Conservation (phyloP, 2,329 filamentous ascomycete genomes). For the Kalaharituber pfeilii region DNA sequence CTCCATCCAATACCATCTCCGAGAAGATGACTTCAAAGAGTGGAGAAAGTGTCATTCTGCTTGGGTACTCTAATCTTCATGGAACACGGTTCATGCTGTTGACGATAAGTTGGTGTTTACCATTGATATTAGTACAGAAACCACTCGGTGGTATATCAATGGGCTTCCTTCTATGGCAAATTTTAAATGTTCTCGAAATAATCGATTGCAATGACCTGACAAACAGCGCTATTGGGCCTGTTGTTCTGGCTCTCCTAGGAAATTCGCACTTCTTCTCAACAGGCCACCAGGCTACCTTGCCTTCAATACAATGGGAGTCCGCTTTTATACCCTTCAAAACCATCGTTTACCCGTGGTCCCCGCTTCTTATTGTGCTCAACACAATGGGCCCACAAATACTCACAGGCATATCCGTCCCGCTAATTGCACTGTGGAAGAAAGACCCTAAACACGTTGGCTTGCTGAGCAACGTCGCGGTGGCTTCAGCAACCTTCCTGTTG, state of each 20-base stretch:
- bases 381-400: slow-evolving; percentile 80
- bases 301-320: slow-evolving; percentile 86
- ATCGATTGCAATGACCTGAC: slow-evolving; percentile 44
- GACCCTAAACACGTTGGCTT: slow-evolving; percentile 44
- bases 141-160: slow-evolving; percentile 84
- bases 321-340: slow-evolving; percentile 77
- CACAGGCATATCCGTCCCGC: slow-evolving; percentile 59
- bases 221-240: slow-evolving; percentile 58
- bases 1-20: slow-evolving; percentile 30
- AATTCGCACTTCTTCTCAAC: slow-evolving; percentile 97
- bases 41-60: slow-evolving; percentile 46
- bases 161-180: slow-evolving; percentile 69
- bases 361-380: slow-evolving; percentile 65
- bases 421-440: slow-evolving; percentile 77
- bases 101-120: slow-evolving; percentile 58
- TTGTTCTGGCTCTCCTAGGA: slow-evolving; percentile 72
- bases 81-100: slow-evolving; percentile 79
- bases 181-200: slow-evolving; percentile 57
- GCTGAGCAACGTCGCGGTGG: slow-evolving; percentile 52
- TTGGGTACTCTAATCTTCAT: slow-evolving; percentile 86
- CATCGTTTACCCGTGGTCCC: slow-evolving; percentile 78
- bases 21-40: slow-evolving; percentile 27
- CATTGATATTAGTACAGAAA: slow-evolving; percentile 67
- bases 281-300: slow-evolving; percentile 76
- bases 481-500: slow-evolving; percentile 55